Evolutionary conservation across 441 rosid genomes (phyloP).

Genomic region (Pelargonium australe): DNA sequence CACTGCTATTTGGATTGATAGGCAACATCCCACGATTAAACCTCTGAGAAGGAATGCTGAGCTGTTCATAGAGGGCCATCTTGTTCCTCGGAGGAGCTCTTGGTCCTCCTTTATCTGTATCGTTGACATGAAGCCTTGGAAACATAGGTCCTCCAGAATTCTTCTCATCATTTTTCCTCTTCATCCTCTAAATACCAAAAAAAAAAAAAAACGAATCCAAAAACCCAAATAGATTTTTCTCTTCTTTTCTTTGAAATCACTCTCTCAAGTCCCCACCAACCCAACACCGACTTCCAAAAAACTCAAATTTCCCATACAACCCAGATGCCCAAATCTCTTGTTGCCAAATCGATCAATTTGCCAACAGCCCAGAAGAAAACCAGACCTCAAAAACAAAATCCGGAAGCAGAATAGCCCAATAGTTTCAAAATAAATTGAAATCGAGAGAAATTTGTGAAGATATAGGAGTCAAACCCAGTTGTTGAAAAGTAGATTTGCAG

Average conservation of each 20-base stretch:
- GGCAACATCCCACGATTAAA: constrained; percentile 45
- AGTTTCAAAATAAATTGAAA: not conserved
- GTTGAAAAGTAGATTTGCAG: constrained; percentile 1
- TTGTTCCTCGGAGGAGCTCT: constrained; percentile 94
- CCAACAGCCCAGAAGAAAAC: not conserved
- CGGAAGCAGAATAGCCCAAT: not conserved
- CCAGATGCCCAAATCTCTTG: constrained; percentile 6
- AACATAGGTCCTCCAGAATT: constrained; percentile 59
- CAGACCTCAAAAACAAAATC: not conserved
- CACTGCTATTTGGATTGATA: constrained; percentile 23
- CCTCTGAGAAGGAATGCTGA: constrained; percentile 75
- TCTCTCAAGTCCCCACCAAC: not conserved
- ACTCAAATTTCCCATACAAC: constrained; percentile 2
- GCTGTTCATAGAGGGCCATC: constrained; percentile 97
- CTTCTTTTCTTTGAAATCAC: no score
- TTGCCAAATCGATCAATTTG: not conserved
- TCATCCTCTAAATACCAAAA: constrained; percentile 38
- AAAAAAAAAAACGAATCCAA: not conserved
- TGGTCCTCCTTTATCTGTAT: constrained; percentile 79
- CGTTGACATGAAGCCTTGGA: constrained; percentile 88
- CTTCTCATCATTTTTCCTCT: constrained; percentile 62
- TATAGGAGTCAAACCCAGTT: not conserved
- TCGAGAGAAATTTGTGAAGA: not conserved
- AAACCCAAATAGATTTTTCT: not conserved
- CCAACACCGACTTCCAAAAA: not conserved